A percentile compares a stretch with the other conserved stretches of the same genome.
Conservation (phyloP, 2,329 filamentous ascomycete species). For the Pyrenochaeta sp. region DNA sequence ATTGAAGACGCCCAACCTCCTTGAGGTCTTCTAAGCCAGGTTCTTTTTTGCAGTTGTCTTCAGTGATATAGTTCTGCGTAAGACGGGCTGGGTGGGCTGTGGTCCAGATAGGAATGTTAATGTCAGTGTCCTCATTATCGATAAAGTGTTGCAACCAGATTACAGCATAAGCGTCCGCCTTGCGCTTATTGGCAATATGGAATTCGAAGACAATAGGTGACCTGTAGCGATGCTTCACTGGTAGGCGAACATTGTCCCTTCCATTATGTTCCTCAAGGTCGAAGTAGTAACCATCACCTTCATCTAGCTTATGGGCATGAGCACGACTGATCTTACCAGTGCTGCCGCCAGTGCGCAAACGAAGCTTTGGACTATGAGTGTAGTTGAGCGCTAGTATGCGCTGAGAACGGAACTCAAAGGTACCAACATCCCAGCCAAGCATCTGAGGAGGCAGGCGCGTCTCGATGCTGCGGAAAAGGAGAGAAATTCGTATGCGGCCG, state of each 20-base stretch:
- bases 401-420: constrained; percentile 84
- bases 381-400: constrained; percentile 72
- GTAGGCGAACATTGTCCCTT: constrained; percentile 72
- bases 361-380: constrained; percentile 71
- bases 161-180: constrained; percentile 76
- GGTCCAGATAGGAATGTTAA: constrained; percentile 91
- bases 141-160: constrained; percentile 87
- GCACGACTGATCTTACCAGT: constrained; percentile 73
- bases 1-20: constrained; percentile 82
- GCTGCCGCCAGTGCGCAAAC: constrained; percentile 84
- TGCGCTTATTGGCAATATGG: constrained; percentile 72
- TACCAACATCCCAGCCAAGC: constrained; percentile 94
- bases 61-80: constrained; percentile 91
- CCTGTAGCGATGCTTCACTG: constrained; percentile 89
- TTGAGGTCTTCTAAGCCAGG: constrained; percentile 79
- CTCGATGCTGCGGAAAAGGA: constrained; percentile 90
- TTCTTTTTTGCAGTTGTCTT: constrained; percentile 73
- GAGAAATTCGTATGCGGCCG: constrained; percentile 84
- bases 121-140: constrained; percentile 78
- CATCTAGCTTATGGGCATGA: constrained; percentile 66
- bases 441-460: constrained; percentile 83
- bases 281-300: constrained; percentile 68
- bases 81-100: constrained; percentile 78
- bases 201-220: constrained; percentile 92
- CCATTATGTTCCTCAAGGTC: constrained; percentile 62